These are phyloP conservation scores for Cladosporium sp. DNA, from an alignment of 2,329 filamentous ascomycete genomes.

Conservation along the genomic window DNA sequence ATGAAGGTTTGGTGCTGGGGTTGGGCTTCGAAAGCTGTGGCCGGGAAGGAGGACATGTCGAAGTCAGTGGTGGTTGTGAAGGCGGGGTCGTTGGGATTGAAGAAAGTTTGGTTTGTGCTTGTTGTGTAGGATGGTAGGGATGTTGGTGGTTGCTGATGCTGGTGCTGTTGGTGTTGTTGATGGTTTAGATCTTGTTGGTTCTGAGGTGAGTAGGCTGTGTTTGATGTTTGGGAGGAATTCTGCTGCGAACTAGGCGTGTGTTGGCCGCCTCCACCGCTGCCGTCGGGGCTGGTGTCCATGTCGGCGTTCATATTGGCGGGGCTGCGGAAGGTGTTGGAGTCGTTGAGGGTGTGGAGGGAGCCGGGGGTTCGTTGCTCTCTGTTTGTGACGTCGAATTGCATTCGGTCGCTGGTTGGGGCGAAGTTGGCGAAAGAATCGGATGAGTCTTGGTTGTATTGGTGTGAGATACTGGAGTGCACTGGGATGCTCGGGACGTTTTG, in stretches of 20 bases:
- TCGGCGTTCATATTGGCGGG: slow-evolving; percentile 18
- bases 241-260: slow-evolving; percentile 24
- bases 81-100: slow-evolving; percentile 9
- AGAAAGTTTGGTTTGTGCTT: not conserved
- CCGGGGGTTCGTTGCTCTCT: slow-evolving; percentile 24
- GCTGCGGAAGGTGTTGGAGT: slow-evolving; percentile 19
- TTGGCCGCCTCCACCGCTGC: slow-evolving; percentile 21
- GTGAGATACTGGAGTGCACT: not conserved
- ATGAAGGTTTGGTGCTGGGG: not conserved
- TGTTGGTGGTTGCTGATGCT: not conserved
- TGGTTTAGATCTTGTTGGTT: slow-evolving; percentile 15
- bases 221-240: slow-evolving; percentile 24
- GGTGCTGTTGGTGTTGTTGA: slow-evolving; percentile 11
- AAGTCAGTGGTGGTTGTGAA: slow-evolving; percentile 19
- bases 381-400: slow-evolving; percentile 22
- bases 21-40: not conserved
- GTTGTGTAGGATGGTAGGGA: not conserved
- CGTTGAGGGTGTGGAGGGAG: slow-evolving; percentile 15
- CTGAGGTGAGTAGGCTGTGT: slow-evolving; percentile 26
- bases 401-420: not conserved
- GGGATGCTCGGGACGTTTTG: slow-evolving; percentile 2
- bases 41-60: slow-evolving; percentile 19
- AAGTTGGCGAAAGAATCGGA: slow-evolving; percentile 2
- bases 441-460: not conserved
- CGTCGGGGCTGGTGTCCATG: slow-evolving; percentile 30